Conservation (phyloP, 768 basidiomycete genomes). For the Amanita brunnescens region DNA sequence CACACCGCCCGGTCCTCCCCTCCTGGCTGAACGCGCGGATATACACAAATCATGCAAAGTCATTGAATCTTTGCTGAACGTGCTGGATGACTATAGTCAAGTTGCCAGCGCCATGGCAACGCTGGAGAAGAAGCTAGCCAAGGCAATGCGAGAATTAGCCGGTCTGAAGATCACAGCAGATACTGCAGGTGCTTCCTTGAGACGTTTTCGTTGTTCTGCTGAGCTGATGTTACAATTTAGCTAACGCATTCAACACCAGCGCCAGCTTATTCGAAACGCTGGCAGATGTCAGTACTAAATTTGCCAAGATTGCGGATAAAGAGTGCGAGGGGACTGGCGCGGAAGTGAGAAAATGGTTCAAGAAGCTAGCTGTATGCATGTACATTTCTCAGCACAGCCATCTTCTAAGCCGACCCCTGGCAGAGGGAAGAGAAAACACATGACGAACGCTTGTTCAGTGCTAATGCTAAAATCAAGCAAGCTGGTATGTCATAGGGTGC, state of each 20-base stretch:
- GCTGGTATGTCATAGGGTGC: constrained; percentile 48
- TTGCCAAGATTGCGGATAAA: constrained; percentile 65
- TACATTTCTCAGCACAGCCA: neutral
- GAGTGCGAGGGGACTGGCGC: constrained; percentile 56
- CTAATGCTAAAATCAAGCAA: constrained; percentile 70
- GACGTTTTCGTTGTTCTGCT: neutral
- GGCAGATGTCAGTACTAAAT: constrained; percentile 65
- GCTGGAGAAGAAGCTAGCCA: constrained; percentile 70
- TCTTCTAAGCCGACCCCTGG: neutral
- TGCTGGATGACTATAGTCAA: constrained; percentile 71
- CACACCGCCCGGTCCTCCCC: constrained; percentile 3
- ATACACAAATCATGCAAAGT: constrained; percentile 78
- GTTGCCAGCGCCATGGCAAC: constrained; percentile 50
- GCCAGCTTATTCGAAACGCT: constrained; percentile 62
- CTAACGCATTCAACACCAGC: constrained; percentile 56
- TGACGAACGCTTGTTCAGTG: constrained; percentile 57
- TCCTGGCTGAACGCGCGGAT: constrained; percentile 53
- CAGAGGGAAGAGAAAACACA: constrained; percentile 79
- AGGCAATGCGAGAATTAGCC: constrained; percentile 60
- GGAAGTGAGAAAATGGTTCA: constrained; percentile 83
- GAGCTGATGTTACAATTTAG: neutral
- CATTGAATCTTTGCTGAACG: constrained; percentile 55
- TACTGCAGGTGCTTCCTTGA: constrained; percentile 45
- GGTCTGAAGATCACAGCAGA: constrained; percentile 48
- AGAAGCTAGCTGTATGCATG: constrained; percentile 61